phyloP scores from a whole-genome alignment of 208 protist species.

The Zelonia costaricensis region DNA sequence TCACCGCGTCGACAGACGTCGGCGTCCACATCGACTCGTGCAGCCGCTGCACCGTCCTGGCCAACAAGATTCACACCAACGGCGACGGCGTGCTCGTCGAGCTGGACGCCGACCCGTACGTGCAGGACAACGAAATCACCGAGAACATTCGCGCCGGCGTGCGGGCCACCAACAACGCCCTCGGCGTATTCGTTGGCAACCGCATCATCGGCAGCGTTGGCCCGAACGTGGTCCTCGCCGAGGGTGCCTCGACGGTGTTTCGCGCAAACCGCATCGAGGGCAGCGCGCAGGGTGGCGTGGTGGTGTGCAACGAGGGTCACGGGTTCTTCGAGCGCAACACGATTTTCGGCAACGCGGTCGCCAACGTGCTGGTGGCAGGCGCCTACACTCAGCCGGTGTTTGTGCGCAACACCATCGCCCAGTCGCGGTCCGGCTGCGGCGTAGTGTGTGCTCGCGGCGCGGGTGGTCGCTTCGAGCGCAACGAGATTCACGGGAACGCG shows the following conservation, averaged over 20 bases:
- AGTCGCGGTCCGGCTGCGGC: conserved; percentile 56
- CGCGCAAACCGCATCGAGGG: conserved; percentile 66
- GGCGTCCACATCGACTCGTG: conserved; percentile 65
- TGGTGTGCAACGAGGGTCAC: conserved; percentile 58
- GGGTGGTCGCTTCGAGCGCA: conserved; percentile 51
- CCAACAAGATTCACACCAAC: conserved; percentile 62
- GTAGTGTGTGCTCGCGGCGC: conserved; percentile 48
- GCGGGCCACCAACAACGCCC: conserved; percentile 65
- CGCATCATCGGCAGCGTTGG: conserved; percentile 45
- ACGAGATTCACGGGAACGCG: conserved; percentile 72
- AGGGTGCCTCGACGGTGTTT: conserved; percentile 65
- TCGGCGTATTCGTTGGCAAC: conserved; percentile 77
- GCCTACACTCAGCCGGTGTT: conserved; percentile 57
- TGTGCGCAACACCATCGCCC: conserved; percentile 48
- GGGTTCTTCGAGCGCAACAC: conserved; percentile 76
- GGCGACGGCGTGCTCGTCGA: conserved; percentile 75
- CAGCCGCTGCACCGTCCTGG: conserved; percentile 52
- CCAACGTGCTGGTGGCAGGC: conserved; percentile 70
- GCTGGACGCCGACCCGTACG: conserved; percentile 75
- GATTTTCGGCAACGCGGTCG: conserved; percentile 63
- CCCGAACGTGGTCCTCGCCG: conserved; percentile 64
- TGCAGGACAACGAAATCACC: conserved; percentile 60
- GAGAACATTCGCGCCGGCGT: conserved; percentile 47
- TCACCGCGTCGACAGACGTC: conserved; percentile 33
- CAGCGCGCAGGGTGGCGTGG: conserved; percentile 63